These are phyloP conservation scores for Erysimum cheiranthoides DNA, from an alignment of 345 rosid species.

Conservation along the genomic window DNA sequence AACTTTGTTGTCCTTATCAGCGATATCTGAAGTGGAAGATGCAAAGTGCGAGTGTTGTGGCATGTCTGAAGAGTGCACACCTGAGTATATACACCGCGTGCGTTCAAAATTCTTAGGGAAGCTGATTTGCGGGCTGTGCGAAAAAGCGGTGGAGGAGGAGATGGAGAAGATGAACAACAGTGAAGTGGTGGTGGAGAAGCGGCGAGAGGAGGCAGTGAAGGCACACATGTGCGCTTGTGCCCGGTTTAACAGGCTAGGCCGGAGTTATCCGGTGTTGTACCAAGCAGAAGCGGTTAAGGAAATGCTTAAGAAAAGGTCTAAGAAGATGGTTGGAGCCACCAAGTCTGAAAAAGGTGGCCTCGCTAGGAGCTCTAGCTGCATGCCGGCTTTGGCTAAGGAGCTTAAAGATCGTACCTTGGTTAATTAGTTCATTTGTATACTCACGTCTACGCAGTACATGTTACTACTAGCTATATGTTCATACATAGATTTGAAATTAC, in stretches of 20 bases:
- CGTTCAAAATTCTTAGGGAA: slow-evolving; percentile 67
- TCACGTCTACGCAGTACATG: not conserved
- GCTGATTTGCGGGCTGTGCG: slow-evolving; percentile 76
- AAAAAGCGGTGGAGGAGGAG: slow-evolving; percentile 76
- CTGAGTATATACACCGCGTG: slow-evolving; percentile 62
- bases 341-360: slow-evolving; percentile 52
- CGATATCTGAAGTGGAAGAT: slow-evolving; percentile 72
- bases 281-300: slow-evolving; percentile 91
- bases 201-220: slow-evolving; percentile 65
- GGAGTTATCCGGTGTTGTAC: slow-evolving; percentile 74
- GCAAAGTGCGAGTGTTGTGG: slow-evolving; percentile 95
- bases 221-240: slow-evolving; percentile 72
- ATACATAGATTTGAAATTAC: slow-evolving; percentile 13
- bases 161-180: slow-evolving; percentile 55
- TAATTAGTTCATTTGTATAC: slow-evolving; percentile 28
- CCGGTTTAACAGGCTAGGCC: slow-evolving; percentile 68
- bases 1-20: slow-evolving; percentile 38
- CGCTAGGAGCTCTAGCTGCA: slow-evolving; percentile 80
- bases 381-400: slow-evolving; percentile 67
- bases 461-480: slow-evolving; percentile 2
- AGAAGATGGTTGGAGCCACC: slow-evolving; percentile 39
- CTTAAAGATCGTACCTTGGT: slow-evolving; percentile 41
- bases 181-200: slow-evolving; percentile 47
- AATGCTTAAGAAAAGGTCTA: slow-evolving; percentile 63
- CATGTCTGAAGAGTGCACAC: slow-evolving; percentile 87